phyloP scores from a whole-genome alignment of 2,329 filamentous ascomycete genomes.

The Pseudogymnoascus sp. region DNA sequence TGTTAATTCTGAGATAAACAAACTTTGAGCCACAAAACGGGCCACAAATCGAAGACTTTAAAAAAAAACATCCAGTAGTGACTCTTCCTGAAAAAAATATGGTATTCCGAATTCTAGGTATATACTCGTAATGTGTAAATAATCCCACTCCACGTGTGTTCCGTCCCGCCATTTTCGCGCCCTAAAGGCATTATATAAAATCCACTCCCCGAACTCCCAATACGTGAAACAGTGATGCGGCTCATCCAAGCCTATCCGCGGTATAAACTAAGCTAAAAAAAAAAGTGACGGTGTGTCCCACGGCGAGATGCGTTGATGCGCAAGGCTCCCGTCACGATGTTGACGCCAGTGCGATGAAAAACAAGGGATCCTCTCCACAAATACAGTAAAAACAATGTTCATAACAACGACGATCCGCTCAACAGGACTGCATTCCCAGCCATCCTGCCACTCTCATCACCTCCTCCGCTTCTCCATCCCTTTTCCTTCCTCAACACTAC shows the following conservation, averaged over 20 bases:
- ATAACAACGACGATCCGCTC: not conserved
- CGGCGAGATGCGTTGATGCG: not conserved
- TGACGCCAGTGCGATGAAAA: not conserved
- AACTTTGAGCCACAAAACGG: not conserved
- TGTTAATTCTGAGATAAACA: not conserved
- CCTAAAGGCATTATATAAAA: not conserved
- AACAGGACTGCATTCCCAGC: not conserved
- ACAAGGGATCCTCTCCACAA: not conserved
- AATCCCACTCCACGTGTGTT: not conserved
- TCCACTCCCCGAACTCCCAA: not conserved
- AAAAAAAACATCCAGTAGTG: not conserved
- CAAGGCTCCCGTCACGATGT: not conserved
- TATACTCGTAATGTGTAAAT: not conserved
- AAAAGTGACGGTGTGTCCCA: not conserved
- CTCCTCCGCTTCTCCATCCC: not conserved
- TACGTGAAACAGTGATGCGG: not conserved
- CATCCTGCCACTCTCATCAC: not conserved
- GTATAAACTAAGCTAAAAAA: not conserved
- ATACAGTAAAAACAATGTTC: not conserved
- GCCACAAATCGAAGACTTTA: not conserved
- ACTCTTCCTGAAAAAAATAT: not conserved
- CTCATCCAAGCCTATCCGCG: not conserved
- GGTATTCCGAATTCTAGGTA: not conserved
- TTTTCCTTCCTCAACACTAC: conserved; percentile 13
- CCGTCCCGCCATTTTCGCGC: not conserved